These are phyloP conservation scores for Aureobasidium musti DNA, from an alignment of 2,329 filamentous ascomycete genomes.

Conservation along the genomic window DNA sequence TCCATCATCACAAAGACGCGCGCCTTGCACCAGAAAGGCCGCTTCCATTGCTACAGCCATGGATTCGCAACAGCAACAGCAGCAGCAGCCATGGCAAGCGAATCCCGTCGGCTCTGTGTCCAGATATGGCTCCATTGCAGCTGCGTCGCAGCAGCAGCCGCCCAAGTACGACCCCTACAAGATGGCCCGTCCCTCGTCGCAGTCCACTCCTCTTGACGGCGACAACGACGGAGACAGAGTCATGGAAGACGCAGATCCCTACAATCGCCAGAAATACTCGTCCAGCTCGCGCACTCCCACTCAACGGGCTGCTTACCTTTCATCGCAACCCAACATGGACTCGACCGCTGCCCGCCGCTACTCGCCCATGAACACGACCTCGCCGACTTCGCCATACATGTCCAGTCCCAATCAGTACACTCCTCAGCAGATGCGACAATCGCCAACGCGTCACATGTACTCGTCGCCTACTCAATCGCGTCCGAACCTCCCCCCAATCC, in stretches of 20 bases:
- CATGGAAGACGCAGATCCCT: conserved; percentile 90
- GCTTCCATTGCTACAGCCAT: conserved; percentile 10
- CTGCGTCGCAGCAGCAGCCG: conserved; percentile 18
- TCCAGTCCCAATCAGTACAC: conserved; percentile 48
- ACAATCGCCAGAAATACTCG: conserved; percentile 84
- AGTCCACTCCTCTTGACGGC: not conserved
- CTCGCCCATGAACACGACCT: conserved; percentile 86
- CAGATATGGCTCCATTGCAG: conserved; percentile 15
- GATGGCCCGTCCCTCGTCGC: conserved; percentile 6
- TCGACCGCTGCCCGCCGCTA: conserved; percentile 88
- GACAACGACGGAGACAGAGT: conserved; percentile 50
- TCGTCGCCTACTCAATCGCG: conserved; percentile 55
- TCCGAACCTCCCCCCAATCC: conserved; percentile 71
- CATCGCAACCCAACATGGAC: conserved; percentile 14
- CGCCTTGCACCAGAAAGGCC: not conserved
- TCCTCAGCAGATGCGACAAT: conserved; percentile 64
- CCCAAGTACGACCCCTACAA: conserved; percentile 23
- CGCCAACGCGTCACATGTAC: conserved; percentile 70
- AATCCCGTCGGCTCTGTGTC: not conserved
- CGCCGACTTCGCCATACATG: conserved; percentile 77
- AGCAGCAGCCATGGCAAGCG: conserved; percentile 19
- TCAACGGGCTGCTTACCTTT: conserved; percentile 61
- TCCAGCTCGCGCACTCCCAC: conserved; percentile 60
- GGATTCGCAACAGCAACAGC: conserved; percentile 24
- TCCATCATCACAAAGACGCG: conserved; percentile 3